Evolutionary conservation across 768 basidiomycete genomes (phyloP), one percentile per base, ranked within the genome.

Genomic region (Tulasnella sp.): DNA sequence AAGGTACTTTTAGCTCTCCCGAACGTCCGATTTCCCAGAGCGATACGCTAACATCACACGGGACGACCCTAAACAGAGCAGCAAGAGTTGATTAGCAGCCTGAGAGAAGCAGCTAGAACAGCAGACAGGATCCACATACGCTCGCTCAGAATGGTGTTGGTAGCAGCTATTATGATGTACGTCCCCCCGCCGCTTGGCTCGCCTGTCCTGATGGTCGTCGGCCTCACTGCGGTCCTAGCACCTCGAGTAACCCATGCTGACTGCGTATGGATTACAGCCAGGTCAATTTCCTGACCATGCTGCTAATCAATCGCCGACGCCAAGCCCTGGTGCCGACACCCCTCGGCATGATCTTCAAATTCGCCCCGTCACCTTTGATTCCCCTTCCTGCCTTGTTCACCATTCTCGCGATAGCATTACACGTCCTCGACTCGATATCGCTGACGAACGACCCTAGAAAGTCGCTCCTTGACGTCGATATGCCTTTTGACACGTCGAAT

Each of bases 141-240:
- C n/a, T 41, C 69, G 16, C 32, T 70, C 2, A 41, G 69, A 52
- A 70, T 70, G 69, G 37, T 70, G 17, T 37, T 70, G 42, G 19
- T 70, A 19, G 47, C 35, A 14, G 40, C 69, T 26, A 62, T 62
- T 19, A 70, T 62, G 69, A 40, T 70, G 69, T 70, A 52, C 40
- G 69, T 70, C 29, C 22, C n/a, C 22, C 52, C 4, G 1, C 14
- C 5, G 11, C 17, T 26, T n/a, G 26, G 47, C 52, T 59, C 52
- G 29, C 52, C 22, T n/a, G 19, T 22, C 29, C 52, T n/a, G 1
- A n/a, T 29, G 52, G 22, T 11, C 52, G 22, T 40, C 40, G 16
- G 40, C 8, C 40, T 40, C 8, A 9, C n/a, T 26, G 52, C n/a
- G 11, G 69, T 70, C 26, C 4, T 17, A 32, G 52, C n/a, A n/a